Evolutionary conservation across 2,329 filamentous ascomycete species (phyloP).

Genomic region (Sphaerulina musiva): DNA sequence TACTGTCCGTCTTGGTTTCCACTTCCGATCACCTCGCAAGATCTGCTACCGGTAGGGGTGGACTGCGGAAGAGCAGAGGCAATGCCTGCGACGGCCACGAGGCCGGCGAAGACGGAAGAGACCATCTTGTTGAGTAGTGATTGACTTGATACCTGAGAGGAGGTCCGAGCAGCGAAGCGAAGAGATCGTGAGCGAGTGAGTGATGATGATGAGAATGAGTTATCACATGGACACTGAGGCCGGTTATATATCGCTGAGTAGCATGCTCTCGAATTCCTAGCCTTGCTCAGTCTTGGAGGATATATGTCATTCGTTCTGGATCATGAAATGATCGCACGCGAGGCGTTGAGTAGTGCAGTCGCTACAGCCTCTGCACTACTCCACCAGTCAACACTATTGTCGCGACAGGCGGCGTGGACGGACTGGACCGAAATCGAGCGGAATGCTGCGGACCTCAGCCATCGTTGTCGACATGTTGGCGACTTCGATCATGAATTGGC

Average conservation of each 20-base stretch:
- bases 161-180: neutral
- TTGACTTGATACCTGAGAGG: neutral
- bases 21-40: constrained; percentile 12
- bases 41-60: constrained; percentile 1
- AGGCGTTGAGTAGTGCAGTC: no score
- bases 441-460: no score
- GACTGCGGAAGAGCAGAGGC: constrained; percentile 8
- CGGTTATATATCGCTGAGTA: neutral
- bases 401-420: no score
- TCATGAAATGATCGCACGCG: no score
- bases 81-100: constrained; percentile 4
- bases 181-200: neutral
- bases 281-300: no score
- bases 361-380: no score
- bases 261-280: no score
- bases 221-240: neutral
- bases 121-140: neutral
- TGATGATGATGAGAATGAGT: neutral
- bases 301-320: no score
- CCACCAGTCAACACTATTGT: no score
- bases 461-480: no score
- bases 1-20: constrained; percentile 10
- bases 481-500: no score
- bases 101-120: constrained; percentile 3
- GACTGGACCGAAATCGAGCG: no score